Base-by-base conservation (phyloP, 169 alveolate species). In the Plasmodium knowlesi region DNA sequence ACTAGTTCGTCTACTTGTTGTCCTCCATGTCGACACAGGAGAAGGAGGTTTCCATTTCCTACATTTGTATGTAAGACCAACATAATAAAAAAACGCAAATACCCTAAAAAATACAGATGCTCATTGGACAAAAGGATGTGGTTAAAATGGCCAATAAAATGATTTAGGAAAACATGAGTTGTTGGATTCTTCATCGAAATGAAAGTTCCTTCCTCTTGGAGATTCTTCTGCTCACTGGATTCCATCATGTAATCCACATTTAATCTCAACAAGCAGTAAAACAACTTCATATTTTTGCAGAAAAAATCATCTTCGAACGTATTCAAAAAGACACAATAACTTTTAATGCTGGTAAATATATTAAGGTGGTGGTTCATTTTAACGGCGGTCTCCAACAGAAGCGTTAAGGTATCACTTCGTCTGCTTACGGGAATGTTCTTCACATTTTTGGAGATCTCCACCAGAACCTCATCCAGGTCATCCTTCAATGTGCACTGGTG, bases 401-500 rank as follows among this genome's bases (percentile, higher is more conserved):
- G 22, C 32, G 80, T 81, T 4, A 82, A 53, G 12, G 32, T 53
- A 37, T 73, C 79, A 5, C 41, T 74, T 50, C 95, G 57, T 84
- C 95, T 90, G 12, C 83, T 73, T 8, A 72, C 34, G 32, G 85
- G 86, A 73, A 94, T 83, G 80, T 57, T 94, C 16, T 57, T 82
- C 14, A 94, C 43, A 32, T 73, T 89, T 82, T 88, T 41, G 28
- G 78, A 79, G 8, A 92, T 83, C 25, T 78, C 71, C n/a, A 73
- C 37, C 25, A 82, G 19, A 5, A 92, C 80, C 78, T 80, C 79
- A 8, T 72, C 83, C 16, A 95, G 43, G 16, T 34, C 4, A 34
- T 61, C 37, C 25, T n/a, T n/a, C 34, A 0, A n/a, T 12, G 5
- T 0, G 28, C 32, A n/a, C 14, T 61, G n/a, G n/a, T n/a, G n/a